Percentiles rank a stretch among this genome's conserved stretches.
phyloP scores from a whole-genome alignment of 257 asterid species.

The Fraxinus cuspidata region DNA sequence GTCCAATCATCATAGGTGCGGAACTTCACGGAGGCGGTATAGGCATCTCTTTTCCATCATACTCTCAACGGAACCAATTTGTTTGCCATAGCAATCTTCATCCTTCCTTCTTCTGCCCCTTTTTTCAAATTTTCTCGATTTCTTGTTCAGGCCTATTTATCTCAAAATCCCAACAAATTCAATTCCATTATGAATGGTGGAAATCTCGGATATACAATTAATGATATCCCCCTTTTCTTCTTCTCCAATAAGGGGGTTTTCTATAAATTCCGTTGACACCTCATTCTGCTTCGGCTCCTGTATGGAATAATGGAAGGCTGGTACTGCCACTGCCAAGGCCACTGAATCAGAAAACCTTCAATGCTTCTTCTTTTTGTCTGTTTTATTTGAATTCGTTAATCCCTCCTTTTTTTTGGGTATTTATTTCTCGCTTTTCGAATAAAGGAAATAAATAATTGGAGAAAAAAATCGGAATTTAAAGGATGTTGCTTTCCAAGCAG shows the following conservation, averaged over 20 bases:
- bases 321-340: constrained; percentile 44
- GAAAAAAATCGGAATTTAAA: neutral
- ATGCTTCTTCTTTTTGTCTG: neutral
- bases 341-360: constrained; percentile 1
- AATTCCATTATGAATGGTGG: too few relatives aligned
- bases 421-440: neutral
- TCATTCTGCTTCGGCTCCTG: constrained; percentile 38
- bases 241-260: constrained; percentile 28
- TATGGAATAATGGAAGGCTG: constrained; percentile 48
- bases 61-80: neutral
- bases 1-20: too few relatives aligned
- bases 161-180: neutral
- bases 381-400: neutral
- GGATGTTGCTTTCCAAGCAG: constrained; percentile 34
- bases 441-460: neutral
- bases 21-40: too few relatives aligned
- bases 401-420: neutral
- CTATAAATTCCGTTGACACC: constrained; percentile 18
- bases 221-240: constrained; percentile 27
- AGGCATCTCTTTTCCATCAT: neutral
- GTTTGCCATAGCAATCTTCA: neutral
- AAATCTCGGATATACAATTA: constrained; percentile 23
- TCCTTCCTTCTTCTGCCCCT: neutral
- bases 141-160: neutral
- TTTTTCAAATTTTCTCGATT: neutral